These are phyloP conservation scores for Diaporthe citriasiana DNA, from an alignment of 2,329 filamentous ascomycete species.

Conservation along the genomic window DNA sequence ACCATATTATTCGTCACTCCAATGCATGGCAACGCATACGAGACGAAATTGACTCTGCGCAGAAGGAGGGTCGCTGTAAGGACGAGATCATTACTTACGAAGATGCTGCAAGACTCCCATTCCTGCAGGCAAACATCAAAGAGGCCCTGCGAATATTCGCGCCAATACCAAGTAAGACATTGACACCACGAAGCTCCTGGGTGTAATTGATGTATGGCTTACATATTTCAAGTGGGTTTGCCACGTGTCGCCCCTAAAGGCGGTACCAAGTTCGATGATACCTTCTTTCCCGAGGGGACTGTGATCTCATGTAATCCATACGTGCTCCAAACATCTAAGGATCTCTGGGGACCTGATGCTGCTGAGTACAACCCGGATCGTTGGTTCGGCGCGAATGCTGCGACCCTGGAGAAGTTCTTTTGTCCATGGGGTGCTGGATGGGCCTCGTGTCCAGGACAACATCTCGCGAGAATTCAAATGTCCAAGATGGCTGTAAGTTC, in stretches of 20 bases:
- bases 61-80: conserved; percentile 35
- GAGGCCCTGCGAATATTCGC: conserved; percentile 47
- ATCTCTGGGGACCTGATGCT: conserved; percentile 46
- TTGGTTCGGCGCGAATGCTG: conserved; percentile 44
- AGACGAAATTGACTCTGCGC: conserved; percentile 46
- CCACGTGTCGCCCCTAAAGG: conserved; percentile 47
- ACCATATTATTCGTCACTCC: conserved; percentile 46
- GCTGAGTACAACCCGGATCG: conserved; percentile 46
- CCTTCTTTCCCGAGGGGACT: conserved; percentile 49
- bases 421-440: conserved; percentile 23
- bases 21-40: conserved; percentile 42
- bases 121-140: conserved; percentile 53
- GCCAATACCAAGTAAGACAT: conserved; percentile 45
- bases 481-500: conserved; percentile 24
- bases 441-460: conserved; percentile 22
- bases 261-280: conserved; percentile 47
- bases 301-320: conserved; percentile 46
- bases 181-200: neutral
- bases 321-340: conserved; percentile 49
- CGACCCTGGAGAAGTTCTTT: conserved; percentile 44
- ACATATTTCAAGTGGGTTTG: conserved; percentile 45
- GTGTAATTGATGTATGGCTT: neutral
- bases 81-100: conserved; percentile 45
- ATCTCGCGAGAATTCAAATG: conserved; percentile 19
- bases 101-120: conserved; percentile 50